Evolutionary conservation across 1,139 yeast genomes (phyloP).

Genomic region (Sugiyamaella neomexicana): DNA sequence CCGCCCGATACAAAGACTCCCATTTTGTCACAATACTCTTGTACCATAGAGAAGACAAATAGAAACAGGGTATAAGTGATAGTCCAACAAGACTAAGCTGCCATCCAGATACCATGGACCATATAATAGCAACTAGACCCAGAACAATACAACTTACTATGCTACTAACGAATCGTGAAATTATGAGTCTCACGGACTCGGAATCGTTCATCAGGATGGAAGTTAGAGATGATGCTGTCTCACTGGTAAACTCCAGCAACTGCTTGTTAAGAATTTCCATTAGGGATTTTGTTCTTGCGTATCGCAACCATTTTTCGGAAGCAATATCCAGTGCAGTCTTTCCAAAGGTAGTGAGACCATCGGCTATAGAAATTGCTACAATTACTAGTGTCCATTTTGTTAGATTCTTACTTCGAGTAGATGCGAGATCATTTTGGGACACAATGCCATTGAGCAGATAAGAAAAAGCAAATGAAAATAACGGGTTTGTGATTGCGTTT

Average conservation of each 20-base stretch:
- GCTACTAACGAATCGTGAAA: constrained; percentile 61
- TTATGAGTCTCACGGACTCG: constrained; percentile 67
- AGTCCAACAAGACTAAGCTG: constrained; percentile 77
- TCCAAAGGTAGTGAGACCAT: constrained; percentile 57
- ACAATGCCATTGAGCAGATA: constrained; percentile 51
- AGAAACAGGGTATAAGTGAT: constrained; percentile 65
- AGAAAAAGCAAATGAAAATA: constrained; percentile 77
- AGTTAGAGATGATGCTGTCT: constrained; percentile 51
- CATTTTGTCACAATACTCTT: constrained; percentile 52
- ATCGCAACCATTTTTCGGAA: constrained; percentile 68
- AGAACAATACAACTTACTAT: constrained; percentile 54
- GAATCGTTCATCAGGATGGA: constrained; percentile 77
- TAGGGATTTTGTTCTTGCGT: constrained; percentile 55
- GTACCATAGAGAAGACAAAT: constrained; percentile 52
- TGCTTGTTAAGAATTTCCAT: constrained; percentile 53
- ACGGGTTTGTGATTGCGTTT: constrained; percentile 68
- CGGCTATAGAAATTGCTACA: constrained; percentile 57
- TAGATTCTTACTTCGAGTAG: neutral
- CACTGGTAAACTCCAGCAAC: constrained; percentile 51
- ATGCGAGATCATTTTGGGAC: constrained; percentile 20
- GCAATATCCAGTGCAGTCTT: constrained; percentile 56
- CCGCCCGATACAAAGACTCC: constrained; percentile 63
- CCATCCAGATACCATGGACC: constrained; percentile 89
- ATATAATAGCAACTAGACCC: constrained; percentile 59
- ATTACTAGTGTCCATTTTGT: constrained; percentile 69